Conservation (phyloP, 2,329 filamentous ascomycete genomes). For the Meredithiella fracta region DNA sequence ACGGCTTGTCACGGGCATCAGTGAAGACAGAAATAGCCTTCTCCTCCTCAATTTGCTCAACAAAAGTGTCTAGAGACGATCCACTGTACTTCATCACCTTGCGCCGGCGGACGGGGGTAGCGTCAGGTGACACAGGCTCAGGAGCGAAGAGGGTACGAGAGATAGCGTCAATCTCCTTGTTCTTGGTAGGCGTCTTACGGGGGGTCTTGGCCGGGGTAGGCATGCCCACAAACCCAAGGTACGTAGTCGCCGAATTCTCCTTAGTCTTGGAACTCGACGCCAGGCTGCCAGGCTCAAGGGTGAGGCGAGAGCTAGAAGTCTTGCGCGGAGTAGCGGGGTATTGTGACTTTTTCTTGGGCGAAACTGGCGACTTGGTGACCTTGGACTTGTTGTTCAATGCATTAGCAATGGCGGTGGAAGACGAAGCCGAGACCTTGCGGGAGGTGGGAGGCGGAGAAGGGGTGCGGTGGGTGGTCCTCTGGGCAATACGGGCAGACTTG, state of each 20-base stretch:
- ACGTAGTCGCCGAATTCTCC: conserved; percentile 20
- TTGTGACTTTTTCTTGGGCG: conserved; percentile 19
- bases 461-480: conserved; percentile 35
- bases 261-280: conserved; percentile 20
- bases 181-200: conserved; percentile 40
- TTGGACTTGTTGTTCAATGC: conserved; percentile 5
- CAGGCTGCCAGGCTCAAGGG: conserved; percentile 27
- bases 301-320: conserved; percentile 19
- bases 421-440: conserved; percentile 14
- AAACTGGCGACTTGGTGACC: conserved; percentile 14
- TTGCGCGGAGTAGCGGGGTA: conserved; percentile 25
- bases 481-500: conserved; percentile 49
- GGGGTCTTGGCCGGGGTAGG: conserved; percentile 69
- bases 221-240: conserved; percentile 37
- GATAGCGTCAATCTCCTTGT: conserved; percentile 35
- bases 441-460: conserved; percentile 32
- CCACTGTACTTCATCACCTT: conserved; percentile 40
- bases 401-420: neutral
- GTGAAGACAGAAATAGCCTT: conserved; percentile 58
- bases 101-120: conserved; percentile 42
- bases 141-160: conserved; percentile 45
- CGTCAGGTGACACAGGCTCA: conserved; percentile 36
- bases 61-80: conserved; percentile 31
- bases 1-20: conserved; percentile 63
- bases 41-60: conserved; percentile 41